Evolutionary conservation across 176 grass and related monocot genomes (phyloP).

Genomic region (Eleusine coracana): DNA sequence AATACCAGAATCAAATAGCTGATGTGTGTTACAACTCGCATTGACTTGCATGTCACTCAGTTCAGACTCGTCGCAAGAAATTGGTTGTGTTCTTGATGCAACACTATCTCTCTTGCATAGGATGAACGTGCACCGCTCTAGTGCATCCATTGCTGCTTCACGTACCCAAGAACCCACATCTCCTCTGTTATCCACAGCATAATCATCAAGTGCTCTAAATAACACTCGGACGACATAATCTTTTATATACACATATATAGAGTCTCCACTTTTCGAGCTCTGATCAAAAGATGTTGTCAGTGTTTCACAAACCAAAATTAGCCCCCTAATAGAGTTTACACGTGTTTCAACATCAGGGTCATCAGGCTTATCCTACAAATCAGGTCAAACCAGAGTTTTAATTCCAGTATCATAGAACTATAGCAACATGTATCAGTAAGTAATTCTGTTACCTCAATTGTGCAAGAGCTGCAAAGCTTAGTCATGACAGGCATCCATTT

Average conservation of each 20-base stretch:
- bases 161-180: constrained; percentile 98
- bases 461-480: constrained; percentile 90
- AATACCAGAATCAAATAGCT: constrained; percentile 67
- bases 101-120: constrained; percentile 72
- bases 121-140: constrained; percentile 71
- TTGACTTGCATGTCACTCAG: constrained; percentile 27
- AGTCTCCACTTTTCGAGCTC: constrained; percentile 35
- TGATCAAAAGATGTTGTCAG: constrained; percentile 60
- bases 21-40: constrained; percentile 29
- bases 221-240: constrained; percentile 65
- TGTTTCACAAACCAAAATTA: constrained; percentile 84
- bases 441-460: constrained; percentile 68
- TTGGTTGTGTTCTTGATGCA: constrained; percentile 27
- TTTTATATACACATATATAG: constrained; percentile 76
- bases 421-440: constrained; percentile 20
- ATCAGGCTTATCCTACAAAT: constrained; percentile 83
- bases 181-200: constrained; percentile 95
- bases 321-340: constrained; percentile 79
- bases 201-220: constrained; percentile 92
- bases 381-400: constrained; percentile 39
- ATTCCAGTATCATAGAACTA: constrained; percentile 33
- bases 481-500: constrained; percentile 77
- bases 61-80: constrained; percentile 21
- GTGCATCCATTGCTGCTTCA: constrained; percentile 96
- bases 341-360: constrained; percentile 95